Conservation (phyloP, 176 grass and related monocot genomes). For the Triticum urartu region DNA sequence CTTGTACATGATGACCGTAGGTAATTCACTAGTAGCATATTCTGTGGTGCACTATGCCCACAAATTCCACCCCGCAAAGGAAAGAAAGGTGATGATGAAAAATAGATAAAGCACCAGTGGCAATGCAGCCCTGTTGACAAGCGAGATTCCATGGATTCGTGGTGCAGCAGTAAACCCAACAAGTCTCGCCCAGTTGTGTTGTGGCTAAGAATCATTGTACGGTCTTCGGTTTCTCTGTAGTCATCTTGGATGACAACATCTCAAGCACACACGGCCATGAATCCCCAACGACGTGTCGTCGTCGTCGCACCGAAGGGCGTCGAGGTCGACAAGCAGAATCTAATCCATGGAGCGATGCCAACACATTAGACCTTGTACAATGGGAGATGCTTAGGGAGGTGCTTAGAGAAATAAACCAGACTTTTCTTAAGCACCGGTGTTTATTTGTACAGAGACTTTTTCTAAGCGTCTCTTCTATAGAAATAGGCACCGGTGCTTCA, state of each 20-base stretch:
- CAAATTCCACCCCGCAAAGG: too few species aligned
- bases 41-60: too few species aligned
- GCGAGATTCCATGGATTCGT: neutral
- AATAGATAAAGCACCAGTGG: neutral
- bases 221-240: neutral
- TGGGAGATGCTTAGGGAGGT: too few species aligned
- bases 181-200: neutral
- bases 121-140: neutral
- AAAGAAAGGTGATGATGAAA: neutral
- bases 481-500: too few species aligned
- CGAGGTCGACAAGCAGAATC: neutral
- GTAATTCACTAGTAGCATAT: too few species aligned
- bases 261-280: neutral
- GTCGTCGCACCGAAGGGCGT: neutral
- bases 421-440: too few species aligned
- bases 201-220: constrained; percentile 24
- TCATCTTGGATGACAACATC: neutral
- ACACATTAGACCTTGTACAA: neutral
- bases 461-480: too few species aligned
- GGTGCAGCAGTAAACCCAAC: neutral
- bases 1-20: neutral
- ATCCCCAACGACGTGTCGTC: neutral
- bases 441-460: too few species aligned
- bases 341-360: neutral
- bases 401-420: too few species aligned